These are phyloP conservation scores for Monosporascus sp. DNA, from an alignment of 2,329 filamentous ascomycete species.

Conservation along the genomic window DNA sequence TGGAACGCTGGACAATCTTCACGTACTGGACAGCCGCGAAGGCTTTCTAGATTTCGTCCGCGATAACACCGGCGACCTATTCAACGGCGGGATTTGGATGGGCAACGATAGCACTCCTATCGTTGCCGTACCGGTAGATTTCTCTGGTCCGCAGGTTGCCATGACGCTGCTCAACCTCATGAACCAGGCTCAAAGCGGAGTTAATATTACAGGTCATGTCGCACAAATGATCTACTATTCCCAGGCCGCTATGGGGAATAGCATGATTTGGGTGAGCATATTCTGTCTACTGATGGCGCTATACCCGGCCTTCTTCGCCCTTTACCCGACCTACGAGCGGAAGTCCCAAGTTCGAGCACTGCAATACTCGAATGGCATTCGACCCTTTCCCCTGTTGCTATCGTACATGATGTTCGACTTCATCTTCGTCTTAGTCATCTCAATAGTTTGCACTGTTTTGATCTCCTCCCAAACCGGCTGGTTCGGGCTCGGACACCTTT, in stretches of 20 bases:
- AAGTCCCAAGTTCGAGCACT: constrained; percentile 57
- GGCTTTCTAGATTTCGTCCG: constrained; percentile 13
- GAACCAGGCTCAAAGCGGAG: constrained; percentile 14
- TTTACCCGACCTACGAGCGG: constrained; percentile 61
- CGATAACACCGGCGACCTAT: constrained; percentile 7
- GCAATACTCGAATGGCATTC: constrained; percentile 65
- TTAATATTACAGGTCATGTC: constrained; percentile 8
- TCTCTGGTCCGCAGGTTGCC: background rate
- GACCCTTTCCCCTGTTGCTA: constrained; percentile 56
- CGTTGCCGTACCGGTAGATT: constrained; percentile 8
- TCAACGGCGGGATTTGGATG: constrained; percentile 13
- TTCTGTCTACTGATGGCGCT: constrained; percentile 43
- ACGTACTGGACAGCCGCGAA: constrained; percentile 8
- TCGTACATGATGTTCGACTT: constrained; percentile 62
- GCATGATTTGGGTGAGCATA: constrained; percentile 17
- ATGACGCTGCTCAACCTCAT: constrained; percentile 14
- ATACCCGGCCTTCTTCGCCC: constrained; percentile 60
- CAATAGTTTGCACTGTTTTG: constrained; percentile 41
- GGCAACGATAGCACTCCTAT: constrained; percentile 13
- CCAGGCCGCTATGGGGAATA: constrained; percentile 13
- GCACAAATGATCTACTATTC: constrained; percentile 9
- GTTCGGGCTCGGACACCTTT: constrained; percentile 57
- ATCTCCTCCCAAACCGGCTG: constrained; percentile 50
- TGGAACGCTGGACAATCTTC: constrained; percentile 2
- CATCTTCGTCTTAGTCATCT: constrained; percentile 44